phyloP scores from a whole-genome alignment of 306 rosid genomes.

The Lagenaria siceraria region DNA sequence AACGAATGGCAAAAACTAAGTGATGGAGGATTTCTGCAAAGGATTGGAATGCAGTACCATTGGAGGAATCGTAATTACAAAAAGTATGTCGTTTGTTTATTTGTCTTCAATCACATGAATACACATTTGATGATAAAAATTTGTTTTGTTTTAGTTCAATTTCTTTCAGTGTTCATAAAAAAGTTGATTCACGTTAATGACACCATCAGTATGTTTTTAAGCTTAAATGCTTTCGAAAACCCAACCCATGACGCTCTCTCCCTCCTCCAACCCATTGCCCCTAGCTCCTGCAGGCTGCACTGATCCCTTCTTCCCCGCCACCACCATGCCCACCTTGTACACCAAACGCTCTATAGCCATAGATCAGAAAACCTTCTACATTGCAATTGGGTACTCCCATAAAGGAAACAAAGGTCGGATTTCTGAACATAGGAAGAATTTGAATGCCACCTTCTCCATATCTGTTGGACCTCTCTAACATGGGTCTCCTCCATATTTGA shows the following conservation, averaged over 20 bases:
- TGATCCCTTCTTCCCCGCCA: not conserved
- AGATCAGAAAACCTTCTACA: not conserved
- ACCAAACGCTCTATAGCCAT: not conserved
- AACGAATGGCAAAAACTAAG: constrained; percentile 47
- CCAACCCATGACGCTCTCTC: not conserved
- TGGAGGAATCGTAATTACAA: constrained; percentile 91
- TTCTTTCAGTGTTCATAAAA: not conserved
- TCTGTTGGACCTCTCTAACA: not conserved
- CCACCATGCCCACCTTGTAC: not conserved
- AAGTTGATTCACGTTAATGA: not conserved
- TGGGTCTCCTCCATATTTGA: not conserved
- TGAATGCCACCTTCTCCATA: not conserved
- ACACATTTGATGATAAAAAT: not conserved
- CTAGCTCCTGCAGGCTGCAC: not conserved
- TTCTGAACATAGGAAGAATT: too few relatives aligned
- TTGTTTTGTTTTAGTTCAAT: not conserved
- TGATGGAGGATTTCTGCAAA: constrained; percentile 60
- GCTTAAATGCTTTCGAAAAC: not conserved
- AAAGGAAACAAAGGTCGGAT: not conserved
- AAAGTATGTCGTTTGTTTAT: constrained; percentile 22
- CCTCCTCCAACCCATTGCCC: not conserved
- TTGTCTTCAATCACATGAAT: not conserved
- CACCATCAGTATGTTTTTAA: not conserved
- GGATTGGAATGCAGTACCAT: constrained; percentile 97
- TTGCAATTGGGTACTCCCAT: not conserved